phyloP scores from a whole-genome alignment of 768 basidiomycete species.

The Hortiboletus campestris region DNA sequence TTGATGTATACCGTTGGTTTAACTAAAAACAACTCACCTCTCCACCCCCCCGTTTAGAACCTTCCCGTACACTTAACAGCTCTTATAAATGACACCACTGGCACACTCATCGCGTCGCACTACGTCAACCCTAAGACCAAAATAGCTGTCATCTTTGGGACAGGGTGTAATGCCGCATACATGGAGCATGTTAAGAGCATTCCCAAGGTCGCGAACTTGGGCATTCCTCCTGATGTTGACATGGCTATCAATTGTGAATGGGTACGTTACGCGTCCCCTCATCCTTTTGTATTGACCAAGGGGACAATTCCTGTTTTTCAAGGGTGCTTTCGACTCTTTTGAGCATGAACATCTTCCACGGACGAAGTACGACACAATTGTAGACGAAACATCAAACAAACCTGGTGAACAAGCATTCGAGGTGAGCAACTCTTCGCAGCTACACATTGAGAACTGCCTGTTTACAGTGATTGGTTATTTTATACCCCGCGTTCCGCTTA shows the following conservation, averaged over 20 bases:
- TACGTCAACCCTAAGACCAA: constrained; percentile 91
- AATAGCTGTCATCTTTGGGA: constrained; percentile 96
- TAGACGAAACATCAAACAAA: constrained; percentile 95
- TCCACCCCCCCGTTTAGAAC: constrained; percentile 42
- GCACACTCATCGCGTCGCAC: constrained; percentile 93
- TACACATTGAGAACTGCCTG: not conserved
- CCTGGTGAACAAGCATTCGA: constrained; percentile 94
- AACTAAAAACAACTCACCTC: not conserved
- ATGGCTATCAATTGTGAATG: constrained; percentile 99
- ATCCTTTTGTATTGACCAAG: not conserved
- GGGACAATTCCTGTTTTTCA: not conserved
- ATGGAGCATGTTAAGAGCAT: constrained; percentile 89
- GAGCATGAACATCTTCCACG: constrained; percentile 92
- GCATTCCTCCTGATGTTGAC: constrained; percentile 57
- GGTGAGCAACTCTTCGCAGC: constrained; percentile 37
- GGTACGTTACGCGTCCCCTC: constrained; percentile 43
- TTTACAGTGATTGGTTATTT: not conserved
- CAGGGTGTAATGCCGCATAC: constrained; percentile 97
- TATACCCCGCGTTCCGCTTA: not conserved
- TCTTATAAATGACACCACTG: constrained; percentile 97
- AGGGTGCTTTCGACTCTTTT: constrained; percentile 98
- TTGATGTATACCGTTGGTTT: not conserved
- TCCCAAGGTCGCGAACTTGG: constrained; percentile 78
- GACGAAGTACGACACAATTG: constrained; percentile 89
- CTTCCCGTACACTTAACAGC: constrained; percentile 84